Evolutionary conservation across 805 yeast species (phyloP).

Genomic region (Candida wancherniae): DNA sequence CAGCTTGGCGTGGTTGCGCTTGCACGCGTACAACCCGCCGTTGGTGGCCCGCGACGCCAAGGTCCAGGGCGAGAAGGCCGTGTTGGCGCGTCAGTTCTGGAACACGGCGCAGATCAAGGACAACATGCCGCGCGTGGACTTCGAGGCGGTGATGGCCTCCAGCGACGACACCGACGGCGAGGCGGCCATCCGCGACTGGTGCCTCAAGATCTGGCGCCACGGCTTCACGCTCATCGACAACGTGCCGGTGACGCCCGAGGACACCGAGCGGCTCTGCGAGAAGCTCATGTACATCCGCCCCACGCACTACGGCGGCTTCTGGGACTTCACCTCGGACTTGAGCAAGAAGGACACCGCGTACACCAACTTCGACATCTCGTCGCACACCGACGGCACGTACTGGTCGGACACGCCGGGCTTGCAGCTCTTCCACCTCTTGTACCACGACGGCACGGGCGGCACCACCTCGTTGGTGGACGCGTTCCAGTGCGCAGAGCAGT

Average conservation of each 20-base stretch:
- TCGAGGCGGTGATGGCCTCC: conserved; percentile 38
- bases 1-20: conserved; percentile 38
- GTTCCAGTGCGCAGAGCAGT: conserved; percentile 51
- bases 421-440: conserved; percentile 61
- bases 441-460: conserved; percentile 65
- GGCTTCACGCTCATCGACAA: conserved; percentile 61
- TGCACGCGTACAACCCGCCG: conserved; percentile 51
- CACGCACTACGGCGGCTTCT: conserved; percentile 76
- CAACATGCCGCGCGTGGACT: conserved; percentile 47
- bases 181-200: conserved; percentile 51
- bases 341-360: conserved; percentile 68
- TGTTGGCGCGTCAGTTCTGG: conserved; percentile 41
- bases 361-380: conserved; percentile 57
- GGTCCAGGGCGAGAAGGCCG: conserved; percentile 22
- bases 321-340: conserved; percentile 72
- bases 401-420: conserved; percentile 72
- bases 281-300: conserved; percentile 56
- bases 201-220: conserved; percentile 45
- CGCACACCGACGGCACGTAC: conserved; percentile 72
- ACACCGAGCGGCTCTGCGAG: conserved; percentile 53
- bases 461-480: conserved; percentile 65
- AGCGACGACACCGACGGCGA: conserved; percentile 26
- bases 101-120: conserved; percentile 34
- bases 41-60: conserved; percentile 29
- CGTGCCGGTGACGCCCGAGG: conserved; percentile 57